Evolutionary conservation across 768 basidiomycete genomes (phyloP), one percentile per base, ranked within the genome.

Genomic region (Fomitopsis serialis): DNA sequence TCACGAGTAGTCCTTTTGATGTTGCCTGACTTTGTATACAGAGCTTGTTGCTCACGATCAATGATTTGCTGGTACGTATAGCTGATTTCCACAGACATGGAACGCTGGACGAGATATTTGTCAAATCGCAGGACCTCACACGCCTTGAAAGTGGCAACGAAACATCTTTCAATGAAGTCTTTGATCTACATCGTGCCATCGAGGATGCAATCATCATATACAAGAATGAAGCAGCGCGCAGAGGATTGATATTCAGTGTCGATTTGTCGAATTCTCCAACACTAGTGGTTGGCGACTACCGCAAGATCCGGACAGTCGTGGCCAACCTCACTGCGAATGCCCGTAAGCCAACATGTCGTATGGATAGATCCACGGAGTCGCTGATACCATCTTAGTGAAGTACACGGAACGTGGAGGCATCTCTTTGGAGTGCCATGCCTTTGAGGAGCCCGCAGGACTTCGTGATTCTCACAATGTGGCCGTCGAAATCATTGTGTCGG

Each of bases 11-110:
- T 23, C 19, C 25, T 35, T 23, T 17, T 4, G 10, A n/a, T n/a
- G 6, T 10, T 22, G 37, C 21, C 21, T 37, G 3, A 19, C 10
- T 37, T 21, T 24, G 17, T 50, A 9, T 37, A 49, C 61, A 82
- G 83, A 82, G 82, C 53, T 69, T 92, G 21, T 69, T 92, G 3
- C 91, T 89, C 70, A 88, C 89, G 3, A 89, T 92, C 67, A 91
- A 91, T 64, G 89, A 92, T 67, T 71, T 92, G 10, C 72, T 92
- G 61, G 80, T 82, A 50, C 13, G 72, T 58, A 35, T 23, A 6
- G 13, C 23, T 37, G 25, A 13, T 47, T 19, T 8, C 5, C 46
- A 24, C 10, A 23, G 19, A 19, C 12, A 8, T 15, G 19, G 29
- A 34, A 6, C 3, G 10, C 23, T 32, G 5, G 25, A 47, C 9